Conservation (phyloP, 441 rosid species). For the Croton laevigatus region DNA sequence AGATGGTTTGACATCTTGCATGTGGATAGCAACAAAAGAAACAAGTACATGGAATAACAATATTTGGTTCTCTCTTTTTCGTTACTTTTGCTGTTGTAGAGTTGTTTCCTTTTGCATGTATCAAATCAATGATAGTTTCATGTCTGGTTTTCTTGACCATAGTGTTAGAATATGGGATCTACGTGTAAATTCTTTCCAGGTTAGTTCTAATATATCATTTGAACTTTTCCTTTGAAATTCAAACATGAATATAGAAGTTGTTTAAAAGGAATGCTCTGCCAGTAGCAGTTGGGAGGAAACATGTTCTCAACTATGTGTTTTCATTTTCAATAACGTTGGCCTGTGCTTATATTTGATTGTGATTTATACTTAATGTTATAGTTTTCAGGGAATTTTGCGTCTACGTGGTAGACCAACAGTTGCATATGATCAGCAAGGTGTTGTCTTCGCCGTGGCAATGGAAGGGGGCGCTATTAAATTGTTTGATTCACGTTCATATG, state of each 20-base stretch:
- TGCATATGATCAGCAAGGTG: conserved; percentile 94
- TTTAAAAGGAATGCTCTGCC: background rate
- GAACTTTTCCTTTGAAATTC: background rate
- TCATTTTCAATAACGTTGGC: background rate
- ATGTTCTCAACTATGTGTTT: background rate
- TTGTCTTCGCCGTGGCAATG: conserved; percentile 98
- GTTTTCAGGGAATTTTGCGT: conserved; percentile 77
- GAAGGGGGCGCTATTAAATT: conserved; percentile 96
- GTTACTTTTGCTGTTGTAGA: conserved; percentile 39
- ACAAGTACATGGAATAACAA: background rate
- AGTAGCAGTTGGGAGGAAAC: background rate
- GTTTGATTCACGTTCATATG: conserved; percentile 90
- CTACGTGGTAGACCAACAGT: conserved; percentile 94
- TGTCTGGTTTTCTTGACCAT: conserved; percentile 94
- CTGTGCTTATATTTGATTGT: conserved; percentile 26
- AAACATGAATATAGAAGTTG: background rate
- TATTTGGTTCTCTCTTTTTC: background rate
- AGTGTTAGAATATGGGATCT: conserved; percentile 97
- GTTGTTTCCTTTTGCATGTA: conserved; percentile 96
- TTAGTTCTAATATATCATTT: conserved; percentile 32
- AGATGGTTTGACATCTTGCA: background rate
- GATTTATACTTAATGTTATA: conserved; percentile 61
- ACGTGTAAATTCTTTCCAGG: conserved; percentile 97
- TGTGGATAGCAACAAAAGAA: background rate
- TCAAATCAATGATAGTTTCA: conserved; percentile 92